These are phyloP conservation scores for Camellia oleifera DNA, from an alignment of 179 eudicot species.

Conservation along the genomic window DNA sequence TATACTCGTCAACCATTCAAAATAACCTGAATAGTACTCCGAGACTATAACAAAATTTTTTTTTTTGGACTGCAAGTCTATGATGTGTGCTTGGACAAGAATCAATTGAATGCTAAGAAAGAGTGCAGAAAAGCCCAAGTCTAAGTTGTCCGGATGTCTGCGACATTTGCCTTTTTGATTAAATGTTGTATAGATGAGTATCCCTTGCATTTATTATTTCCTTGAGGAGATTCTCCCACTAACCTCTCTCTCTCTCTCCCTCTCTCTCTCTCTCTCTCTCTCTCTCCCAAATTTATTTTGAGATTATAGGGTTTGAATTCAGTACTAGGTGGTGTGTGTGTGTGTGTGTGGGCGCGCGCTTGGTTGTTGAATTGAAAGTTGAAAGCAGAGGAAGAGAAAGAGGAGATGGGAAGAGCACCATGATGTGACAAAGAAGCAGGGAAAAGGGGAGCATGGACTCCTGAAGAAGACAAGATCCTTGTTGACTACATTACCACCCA, in stretches of 20 bases:
- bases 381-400: neutral
- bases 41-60: neutral
- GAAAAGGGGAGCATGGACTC: slow-evolving; percentile 66
- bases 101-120: too few species aligned
- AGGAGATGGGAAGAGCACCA: slow-evolving; percentile 44
- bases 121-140: neutral
- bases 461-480: slow-evolving; percentile 59
- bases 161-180: neutral
- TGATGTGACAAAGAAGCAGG: slow-evolving; percentile 56
- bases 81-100: too few species aligned
- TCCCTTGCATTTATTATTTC: too few species aligned
- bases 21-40: neutral
- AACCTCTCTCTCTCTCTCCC: neutral
- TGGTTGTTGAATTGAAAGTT: slow-evolving; percentile 12
- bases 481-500: slow-evolving; percentile 41
- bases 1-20: neutral
- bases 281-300: neutral
- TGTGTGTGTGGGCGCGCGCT: neutral
- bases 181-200: too few species aligned
- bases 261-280: neutral
- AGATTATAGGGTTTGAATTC: neutral
- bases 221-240: slow-evolving; percentile 10
- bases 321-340: neutral
- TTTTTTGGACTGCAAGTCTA: too few species aligned
- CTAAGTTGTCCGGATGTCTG: neutral